Evolutionary conservation across 2,329 filamentous ascomycete genomes (phyloP).

Genomic region (Paradendryphiella salina): DNA sequence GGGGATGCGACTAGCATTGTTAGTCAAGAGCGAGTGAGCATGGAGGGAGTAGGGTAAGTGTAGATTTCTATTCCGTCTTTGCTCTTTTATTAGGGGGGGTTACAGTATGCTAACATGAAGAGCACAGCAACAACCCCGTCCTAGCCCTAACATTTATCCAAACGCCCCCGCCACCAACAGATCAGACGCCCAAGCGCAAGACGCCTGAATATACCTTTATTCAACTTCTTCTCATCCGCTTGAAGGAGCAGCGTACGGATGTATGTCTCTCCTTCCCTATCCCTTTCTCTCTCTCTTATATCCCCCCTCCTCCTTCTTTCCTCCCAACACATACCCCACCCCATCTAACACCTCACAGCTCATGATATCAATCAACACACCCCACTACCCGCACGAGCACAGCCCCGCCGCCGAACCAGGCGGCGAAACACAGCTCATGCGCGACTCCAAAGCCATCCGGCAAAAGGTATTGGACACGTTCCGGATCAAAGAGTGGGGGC

Average conservation of each 20-base stretch:
- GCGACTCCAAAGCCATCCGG: conserved; percentile 63
- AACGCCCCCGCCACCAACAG: conserved; percentile 46
- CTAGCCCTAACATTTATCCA: conserved; percentile 69
- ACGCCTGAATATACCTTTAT: conserved; percentile 68
- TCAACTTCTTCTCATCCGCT: conserved; percentile 74
- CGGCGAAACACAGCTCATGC: conserved; percentile 59
- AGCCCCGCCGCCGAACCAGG: conserved; percentile 69
- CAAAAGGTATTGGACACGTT: conserved; percentile 74
- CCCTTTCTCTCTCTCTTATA: not conserved
- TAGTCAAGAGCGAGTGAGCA: conserved; percentile 28
- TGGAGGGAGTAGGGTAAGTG: conserved; percentile 48
- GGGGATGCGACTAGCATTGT: conserved; percentile 46
- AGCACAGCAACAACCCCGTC: conserved; percentile 55
- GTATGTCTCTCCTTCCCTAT: not conserved
- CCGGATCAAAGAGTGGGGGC: conserved; percentile 75
- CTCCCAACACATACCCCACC: too few species aligned
- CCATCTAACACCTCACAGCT: conserved; percentile 48
- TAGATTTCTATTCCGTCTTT: not conserved
- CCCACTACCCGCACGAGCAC: conserved; percentile 76
- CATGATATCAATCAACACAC: conserved; percentile 84
- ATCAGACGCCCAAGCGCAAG: conserved; percentile 33
- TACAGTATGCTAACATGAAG: not conserved
- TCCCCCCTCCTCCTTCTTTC: too few species aligned
- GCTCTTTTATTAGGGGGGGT: too few species aligned
- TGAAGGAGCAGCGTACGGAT: conserved; percentile 77